These are phyloP conservation scores for Irpex lacteus DNA, from an alignment of 1,284 basidiomycete species.

Conservation along the genomic window DNA sequence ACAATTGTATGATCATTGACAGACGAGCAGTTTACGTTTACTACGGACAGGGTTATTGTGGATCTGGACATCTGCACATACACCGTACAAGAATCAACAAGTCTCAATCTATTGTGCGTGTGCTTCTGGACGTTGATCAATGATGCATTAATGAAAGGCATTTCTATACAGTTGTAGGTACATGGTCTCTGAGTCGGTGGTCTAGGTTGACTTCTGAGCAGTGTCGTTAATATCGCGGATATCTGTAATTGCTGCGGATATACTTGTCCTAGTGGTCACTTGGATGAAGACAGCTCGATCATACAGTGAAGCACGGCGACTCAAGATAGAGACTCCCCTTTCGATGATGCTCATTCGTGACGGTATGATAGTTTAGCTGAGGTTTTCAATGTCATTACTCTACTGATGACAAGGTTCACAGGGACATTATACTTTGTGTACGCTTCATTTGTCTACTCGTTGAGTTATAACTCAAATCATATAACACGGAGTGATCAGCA, in stretches of 20 bases:
- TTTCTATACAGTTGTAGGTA: too few species aligned
- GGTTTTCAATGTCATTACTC: neutral
- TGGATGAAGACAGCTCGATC: neutral
- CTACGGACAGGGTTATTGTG: too few species aligned
- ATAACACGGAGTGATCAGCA: neutral
- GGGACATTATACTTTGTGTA: neutral
- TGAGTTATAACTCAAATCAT: neutral
- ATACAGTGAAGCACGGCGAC: neutral
- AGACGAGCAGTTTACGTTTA: too few species aligned
- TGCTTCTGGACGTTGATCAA: too few species aligned
- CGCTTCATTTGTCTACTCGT: neutral
- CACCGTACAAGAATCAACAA: too few species aligned
- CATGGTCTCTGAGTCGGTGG: neutral
- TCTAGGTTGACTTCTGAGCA: neutral
- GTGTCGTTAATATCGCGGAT: neutral
- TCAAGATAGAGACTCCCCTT: neutral
- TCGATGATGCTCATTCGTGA: neutral
- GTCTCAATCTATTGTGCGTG: too few species aligned
- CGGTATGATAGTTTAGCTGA: neutral
- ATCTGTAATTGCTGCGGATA: neutral
- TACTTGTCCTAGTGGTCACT: neutral
- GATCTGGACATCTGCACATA: too few species aligned
- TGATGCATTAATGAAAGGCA: too few species aligned
- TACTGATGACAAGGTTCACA: neutral
- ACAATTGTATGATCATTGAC: too few species aligned